A percentile compares a stretch with the other conserved stretches of the same genome.
phyloP scores from a whole-genome alignment of 1,284 basidiomycete species.

The Cutaneotrichosporon arboriforme region DNA sequence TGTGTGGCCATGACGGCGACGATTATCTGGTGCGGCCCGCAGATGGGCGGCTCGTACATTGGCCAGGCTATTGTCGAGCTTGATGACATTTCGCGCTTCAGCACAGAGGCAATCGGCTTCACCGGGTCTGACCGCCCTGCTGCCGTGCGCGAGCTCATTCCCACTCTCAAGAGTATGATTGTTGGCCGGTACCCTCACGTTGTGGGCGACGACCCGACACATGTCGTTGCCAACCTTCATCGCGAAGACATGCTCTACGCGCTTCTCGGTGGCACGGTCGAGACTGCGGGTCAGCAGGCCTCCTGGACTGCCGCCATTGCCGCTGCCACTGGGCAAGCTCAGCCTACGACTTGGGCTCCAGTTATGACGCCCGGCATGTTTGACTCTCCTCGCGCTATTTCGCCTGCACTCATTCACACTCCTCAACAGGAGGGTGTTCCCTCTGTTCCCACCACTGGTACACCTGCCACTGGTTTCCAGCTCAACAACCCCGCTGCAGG shows the following conservation, averaged over 20 bases:
- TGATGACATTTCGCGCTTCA: conserved; percentile 32
- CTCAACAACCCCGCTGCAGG: neutral
- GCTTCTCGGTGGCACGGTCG: conserved; percentile 29
- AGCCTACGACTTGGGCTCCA: neutral
- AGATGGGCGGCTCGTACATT: conserved; percentile 31
- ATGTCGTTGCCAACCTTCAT: conserved; percentile 16
- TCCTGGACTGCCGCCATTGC: conserved; percentile 1
- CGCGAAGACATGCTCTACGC: conserved; percentile 43
- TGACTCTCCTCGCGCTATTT: neutral
- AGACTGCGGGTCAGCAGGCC: neutral
- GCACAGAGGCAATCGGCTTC: conserved; percentile 16
- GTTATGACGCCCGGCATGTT: neutral
- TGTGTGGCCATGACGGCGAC: conserved; percentile 39
- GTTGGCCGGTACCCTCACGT: conserved; percentile 34
- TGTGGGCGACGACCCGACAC: conserved; percentile 19
- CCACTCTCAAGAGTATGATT: conserved; percentile 33
- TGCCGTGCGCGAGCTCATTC: conserved; percentile 25
- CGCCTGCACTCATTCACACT: neutral
- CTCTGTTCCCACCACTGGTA: too few species aligned
- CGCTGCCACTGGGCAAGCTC: neutral
- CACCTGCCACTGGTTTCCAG: too few species aligned
- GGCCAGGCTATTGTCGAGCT: conserved; percentile 32
- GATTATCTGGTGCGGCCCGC: conserved; percentile 38
- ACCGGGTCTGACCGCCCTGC: conserved; percentile 22
- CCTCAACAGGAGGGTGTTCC: neutral